These are phyloP conservation scores for Aspergillus heteromorphus DNA, from an alignment of 495 filamentous ascomycete species.

Conservation along the genomic window DNA sequence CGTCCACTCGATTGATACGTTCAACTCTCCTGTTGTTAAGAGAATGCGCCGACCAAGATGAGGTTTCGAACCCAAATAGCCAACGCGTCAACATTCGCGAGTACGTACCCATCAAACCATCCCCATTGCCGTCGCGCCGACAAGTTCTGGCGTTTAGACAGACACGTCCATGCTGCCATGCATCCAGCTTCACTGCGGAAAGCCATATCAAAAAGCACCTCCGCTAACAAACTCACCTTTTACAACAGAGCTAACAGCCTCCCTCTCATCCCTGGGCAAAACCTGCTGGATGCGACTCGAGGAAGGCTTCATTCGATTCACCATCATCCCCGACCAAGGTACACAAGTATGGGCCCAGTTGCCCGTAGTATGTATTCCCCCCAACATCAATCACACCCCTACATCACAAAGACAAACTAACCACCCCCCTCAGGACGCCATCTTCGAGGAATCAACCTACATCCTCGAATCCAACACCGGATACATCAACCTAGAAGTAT, in stretches of 20 bases:
- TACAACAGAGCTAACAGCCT: constrained; percentile 69
- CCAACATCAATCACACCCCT: background rate
- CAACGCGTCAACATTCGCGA: constrained; percentile 80
- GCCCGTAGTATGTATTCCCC: constrained; percentile 50
- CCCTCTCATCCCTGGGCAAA: constrained; percentile 80
- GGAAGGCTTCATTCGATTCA: constrained; percentile 81
- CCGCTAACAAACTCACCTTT: background rate
- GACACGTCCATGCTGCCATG: background rate
- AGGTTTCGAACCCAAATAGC: constrained; percentile 74
- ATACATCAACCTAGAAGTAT: constrained; percentile 92
- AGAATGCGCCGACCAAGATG: constrained; percentile 48
- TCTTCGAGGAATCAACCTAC: constrained; percentile 75
- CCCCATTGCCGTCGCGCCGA: background rate
- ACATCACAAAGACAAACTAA: background rate
- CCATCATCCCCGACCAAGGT: constrained; percentile 86
- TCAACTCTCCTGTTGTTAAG: too few species aligned
- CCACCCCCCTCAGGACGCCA: constrained; percentile 52
- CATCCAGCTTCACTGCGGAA: too few species aligned
- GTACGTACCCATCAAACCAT: constrained; percentile 40
- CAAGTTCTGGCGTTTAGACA: too few species aligned
- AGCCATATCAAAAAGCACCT: background rate
- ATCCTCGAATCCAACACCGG: constrained; percentile 72
- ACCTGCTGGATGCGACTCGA: constrained; percentile 91
- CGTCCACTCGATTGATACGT: too few species aligned
- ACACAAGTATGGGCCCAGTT: constrained; percentile 86